Evolutionary conservation across 306 rosid genomes (phyloP).

Genomic region (Fragaria iinumae): DNA sequence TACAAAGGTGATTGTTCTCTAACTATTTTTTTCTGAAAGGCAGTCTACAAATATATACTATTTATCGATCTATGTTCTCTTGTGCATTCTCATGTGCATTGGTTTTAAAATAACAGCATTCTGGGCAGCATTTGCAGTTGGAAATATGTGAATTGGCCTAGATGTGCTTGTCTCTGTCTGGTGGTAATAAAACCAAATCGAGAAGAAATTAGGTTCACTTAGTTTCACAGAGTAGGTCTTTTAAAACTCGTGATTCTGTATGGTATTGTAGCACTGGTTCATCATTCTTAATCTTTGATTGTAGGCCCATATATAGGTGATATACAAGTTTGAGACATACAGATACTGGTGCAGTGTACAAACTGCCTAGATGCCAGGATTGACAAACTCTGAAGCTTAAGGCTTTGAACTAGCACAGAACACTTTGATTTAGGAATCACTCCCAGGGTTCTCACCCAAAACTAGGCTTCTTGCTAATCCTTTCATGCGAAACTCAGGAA

Average conservation of each 20-base stretch:
- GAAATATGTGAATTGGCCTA: slow-evolving; percentile 2
- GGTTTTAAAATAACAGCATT: neutral
- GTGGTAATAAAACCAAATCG: slow-evolving; percentile 3
- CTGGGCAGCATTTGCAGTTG: neutral
- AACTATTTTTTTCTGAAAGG: neutral
- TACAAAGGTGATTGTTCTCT: slow-evolving; percentile 56
- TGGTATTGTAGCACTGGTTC: neutral
- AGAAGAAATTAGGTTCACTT: slow-evolving; percentile 6
- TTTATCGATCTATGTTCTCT: neutral
- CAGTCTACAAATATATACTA: neutral
- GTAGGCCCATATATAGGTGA: too few species aligned
- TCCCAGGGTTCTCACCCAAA: too few species aligned
- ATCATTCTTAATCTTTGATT: neutral
- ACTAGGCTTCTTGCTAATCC: too few species aligned
- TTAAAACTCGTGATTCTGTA: neutral
- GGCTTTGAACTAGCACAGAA: too few species aligned
- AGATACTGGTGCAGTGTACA: too few species aligned
- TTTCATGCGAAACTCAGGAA: too few species aligned
- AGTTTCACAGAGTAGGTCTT: neutral
- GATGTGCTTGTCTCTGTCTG: neutral
- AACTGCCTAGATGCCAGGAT: too few species aligned
- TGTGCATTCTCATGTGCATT: neutral
- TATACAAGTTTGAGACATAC: neutral
- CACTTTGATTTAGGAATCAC: too few species aligned
- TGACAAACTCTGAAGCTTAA: too few species aligned